Conservation (phyloP, 2,329 filamentous ascomycete species). For the Trichoderma sp. region DNA sequence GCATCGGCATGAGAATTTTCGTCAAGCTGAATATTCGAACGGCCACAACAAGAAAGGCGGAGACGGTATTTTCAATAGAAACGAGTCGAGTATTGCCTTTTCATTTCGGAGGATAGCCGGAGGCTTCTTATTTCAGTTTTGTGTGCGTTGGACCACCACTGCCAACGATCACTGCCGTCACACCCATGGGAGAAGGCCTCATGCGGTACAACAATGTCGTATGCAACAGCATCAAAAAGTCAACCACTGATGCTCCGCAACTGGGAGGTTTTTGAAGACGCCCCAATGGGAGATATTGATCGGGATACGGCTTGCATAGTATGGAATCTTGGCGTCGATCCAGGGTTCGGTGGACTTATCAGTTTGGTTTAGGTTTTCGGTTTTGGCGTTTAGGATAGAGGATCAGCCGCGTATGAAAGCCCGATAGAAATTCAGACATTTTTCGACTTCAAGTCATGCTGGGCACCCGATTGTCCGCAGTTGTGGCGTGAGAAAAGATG, state of each 20-base stretch:
- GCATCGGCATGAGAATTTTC: neutral
- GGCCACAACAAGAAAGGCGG: neutral
- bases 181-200: neutral
- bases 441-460: neutral
- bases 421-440: neutral
- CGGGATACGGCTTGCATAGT: neutral
- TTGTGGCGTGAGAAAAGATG: neutral
- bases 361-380: neutral
- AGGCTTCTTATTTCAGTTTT: neutral
- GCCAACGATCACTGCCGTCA: neutral
- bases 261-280: neutral
- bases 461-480: neutral
- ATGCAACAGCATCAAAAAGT: neutral
- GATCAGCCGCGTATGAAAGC: neutral
- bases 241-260: neutral
- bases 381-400: neutral
- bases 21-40: neutral
- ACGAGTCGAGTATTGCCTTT: neutral
- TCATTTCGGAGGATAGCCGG: neutral
- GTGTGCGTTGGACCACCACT: neutral
- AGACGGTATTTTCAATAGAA: accelerated
- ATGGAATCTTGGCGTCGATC: neutral
- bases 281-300: neutral
- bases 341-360: neutral
- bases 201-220: neutral